Evolutionary conservation across 495 filamentous ascomycete species (phyloP).

Genomic region (Pyrenula aspistea): DNA sequence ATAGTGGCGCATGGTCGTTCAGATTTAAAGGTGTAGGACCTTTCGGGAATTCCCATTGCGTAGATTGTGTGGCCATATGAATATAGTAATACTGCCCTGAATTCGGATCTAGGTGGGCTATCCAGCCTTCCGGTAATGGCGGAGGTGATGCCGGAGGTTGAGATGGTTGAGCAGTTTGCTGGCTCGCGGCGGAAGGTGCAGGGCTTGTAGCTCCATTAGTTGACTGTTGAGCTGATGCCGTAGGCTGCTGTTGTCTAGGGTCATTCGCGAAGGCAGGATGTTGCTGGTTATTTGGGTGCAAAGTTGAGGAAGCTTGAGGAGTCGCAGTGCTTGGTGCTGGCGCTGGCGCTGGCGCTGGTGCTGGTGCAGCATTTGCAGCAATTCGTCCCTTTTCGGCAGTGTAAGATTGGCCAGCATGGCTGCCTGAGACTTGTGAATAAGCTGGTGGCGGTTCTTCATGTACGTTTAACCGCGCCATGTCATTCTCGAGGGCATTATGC

Average conservation of each 20-base stretch:
- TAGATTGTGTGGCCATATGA: conserved; percentile 87
- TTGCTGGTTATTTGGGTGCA: conserved; percentile 20
- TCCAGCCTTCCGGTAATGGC: conserved; percentile 94
- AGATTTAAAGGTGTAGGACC: conserved; percentile 74
- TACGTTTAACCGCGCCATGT: conserved; percentile 78
- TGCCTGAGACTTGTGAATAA: conserved; percentile 66
- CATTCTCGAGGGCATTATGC: conserved; percentile 62
- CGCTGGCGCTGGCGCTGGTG: conserved; percentile 17
- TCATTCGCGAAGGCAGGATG: conserved; percentile 90
- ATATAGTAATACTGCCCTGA: conserved; percentile 99
- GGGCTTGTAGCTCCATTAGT: conserved; percentile 18
- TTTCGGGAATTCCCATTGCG: conserved; percentile 98
- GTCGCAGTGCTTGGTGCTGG: conserved; percentile 6
- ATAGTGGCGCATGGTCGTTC: conserved; percentile 64
- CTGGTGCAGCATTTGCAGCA: conserved; percentile 13
- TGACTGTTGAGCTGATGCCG: neutral
- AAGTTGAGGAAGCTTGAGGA: conserved; percentile 26
- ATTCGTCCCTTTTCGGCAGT: conserved; percentile 62
- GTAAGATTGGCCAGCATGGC: conserved; percentile 45
- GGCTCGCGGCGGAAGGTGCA: conserved; percentile 8
- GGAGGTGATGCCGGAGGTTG: conserved; percentile 63
- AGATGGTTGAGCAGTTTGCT: conserved; percentile 22
- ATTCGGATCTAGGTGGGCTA: conserved; percentile 87
- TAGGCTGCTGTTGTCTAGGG: conserved; percentile 31
- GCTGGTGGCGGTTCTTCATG: conserved; percentile 80